Evolutionary conservation across 2,329 filamentous ascomycete genomes (phyloP), one percentile per base, ranked within the genome.

Genomic region (Aquanectria penicillioides): DNA sequence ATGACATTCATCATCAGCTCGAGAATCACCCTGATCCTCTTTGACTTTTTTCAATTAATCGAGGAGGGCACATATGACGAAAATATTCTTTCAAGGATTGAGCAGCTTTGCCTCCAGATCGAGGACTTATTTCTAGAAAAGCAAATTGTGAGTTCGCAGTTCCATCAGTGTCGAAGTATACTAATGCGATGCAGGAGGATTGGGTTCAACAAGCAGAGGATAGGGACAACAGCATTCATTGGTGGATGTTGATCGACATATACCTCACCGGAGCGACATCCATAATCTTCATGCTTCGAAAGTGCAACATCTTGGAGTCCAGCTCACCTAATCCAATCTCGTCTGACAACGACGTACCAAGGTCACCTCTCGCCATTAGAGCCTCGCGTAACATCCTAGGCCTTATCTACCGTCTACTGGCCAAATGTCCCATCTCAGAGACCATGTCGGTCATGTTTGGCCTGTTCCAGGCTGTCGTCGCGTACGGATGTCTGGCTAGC

Each of bases 231-330:
- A 44, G 37, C 43, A 29, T 59, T 15, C 34, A 59, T 18, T 43
- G 28, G 22, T 54, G 48, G 48, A 29, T 59, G 17, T 28, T 59
- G 28, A 44, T n/a, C 3, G 55, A 53, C 9, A 41, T 58, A 1
- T 38, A 29, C 6, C 20, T 59, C 12, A 53, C 43, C 5, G 56
- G 49, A n/a, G 36, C 41, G 5, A 59, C 41, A 2, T 18, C 18
- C 36, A 44, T 59, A 13, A 23, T 59, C 22, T 54, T 59, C 25
- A 59, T 59, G 56, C 43, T 59, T 22, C 48, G 33, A 20, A 52
- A 48, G 25, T 40, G 33, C 47, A 53, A 40, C 22, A 53, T 40
- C 6, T 34, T 41, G 3, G 41, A 53, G 3, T 40, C 31, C 18
- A 33, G 8, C 31, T 53, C 40, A 5, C 44, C 52, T 12, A 49